These are phyloP conservation scores for Papilionanthe hybrid DNA, from an alignment of 116 monocot species.

Conservation along the genomic window DNA sequence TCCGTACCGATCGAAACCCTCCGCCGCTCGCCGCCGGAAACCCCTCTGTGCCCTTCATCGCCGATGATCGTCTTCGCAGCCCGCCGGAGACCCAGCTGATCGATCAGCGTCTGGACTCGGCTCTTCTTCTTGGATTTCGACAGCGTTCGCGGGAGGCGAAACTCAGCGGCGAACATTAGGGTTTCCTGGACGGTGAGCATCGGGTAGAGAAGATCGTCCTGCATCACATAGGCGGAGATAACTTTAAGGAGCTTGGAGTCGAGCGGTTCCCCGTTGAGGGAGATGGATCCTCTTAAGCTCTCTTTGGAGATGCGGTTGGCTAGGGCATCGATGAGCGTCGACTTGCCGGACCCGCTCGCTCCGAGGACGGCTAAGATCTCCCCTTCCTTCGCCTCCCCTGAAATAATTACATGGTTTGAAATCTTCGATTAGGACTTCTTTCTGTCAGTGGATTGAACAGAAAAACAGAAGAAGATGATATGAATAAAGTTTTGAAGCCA, in stretches of 20 bases:
- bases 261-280: constrained; percentile 55
- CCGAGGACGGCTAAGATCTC: constrained; percentile 85
- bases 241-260: constrained; percentile 37
- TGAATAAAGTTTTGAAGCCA: too few species aligned
- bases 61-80: constrained; percentile 78
- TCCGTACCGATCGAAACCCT: constrained; percentile 81
- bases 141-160: constrained; percentile 63
- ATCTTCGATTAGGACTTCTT: too few species aligned
- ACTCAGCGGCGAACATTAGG: constrained; percentile 77
- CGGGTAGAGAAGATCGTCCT: constrained; percentile 79
- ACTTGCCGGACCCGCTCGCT: constrained; percentile 80
- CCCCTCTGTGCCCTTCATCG: constrained; percentile 75
- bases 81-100: constrained; percentile 67
- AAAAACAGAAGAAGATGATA: too few species aligned
- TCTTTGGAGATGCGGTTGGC: constrained; percentile 56
- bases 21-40: constrained; percentile 82
- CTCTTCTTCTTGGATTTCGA: constrained; percentile 45
- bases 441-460: too few species aligned
- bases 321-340: constrained; percentile 82
- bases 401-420: too few species aligned
- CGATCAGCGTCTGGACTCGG: constrained; percentile 62
- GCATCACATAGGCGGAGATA: constrained; percentile 91
- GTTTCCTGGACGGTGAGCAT: constrained; percentile 96
- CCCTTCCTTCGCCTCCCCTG: constrained; percentile 68
- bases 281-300: constrained; percentile 48